These are phyloP conservation scores for Brassica carinata DNA, from an alignment of 345 rosid species.

Conservation along the genomic window DNA sequence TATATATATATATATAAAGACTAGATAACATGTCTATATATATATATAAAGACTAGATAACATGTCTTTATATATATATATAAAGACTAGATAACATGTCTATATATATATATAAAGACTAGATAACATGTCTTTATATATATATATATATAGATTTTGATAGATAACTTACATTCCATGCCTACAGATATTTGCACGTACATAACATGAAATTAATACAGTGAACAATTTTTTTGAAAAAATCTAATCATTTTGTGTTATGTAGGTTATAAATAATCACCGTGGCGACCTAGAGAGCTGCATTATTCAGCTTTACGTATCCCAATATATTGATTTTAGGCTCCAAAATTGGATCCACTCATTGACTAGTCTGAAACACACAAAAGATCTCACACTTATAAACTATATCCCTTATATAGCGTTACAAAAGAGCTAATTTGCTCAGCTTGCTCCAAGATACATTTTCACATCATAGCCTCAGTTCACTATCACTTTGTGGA, in stretches of 20 bases:
- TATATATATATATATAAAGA: no score
- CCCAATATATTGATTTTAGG: neutral
- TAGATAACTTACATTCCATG: neutral
- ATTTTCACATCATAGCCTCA: slow-evolving; percentile 9
- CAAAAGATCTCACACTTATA: neutral
- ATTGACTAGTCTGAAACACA: neutral
- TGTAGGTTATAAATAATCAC: neutral
- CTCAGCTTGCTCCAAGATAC: neutral
- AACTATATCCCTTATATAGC: neutral
- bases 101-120: no score
- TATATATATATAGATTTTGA: neutral
- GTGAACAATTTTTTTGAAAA: neutral
- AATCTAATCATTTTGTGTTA: neutral
- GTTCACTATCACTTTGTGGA: slow-evolving; percentile 13
- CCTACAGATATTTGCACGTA: neutral
- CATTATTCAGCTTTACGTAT: neutral
- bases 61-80: no score
- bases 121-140: no score
- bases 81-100: no score
- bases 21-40: no score
- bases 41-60: no score
- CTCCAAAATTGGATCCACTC: slow-evolving; percentile 12
- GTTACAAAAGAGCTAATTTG: neutral
- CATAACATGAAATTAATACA: neutral
- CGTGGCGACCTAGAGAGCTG: slow-evolving; percentile 7